Conservation (phyloP, 1,284 basidiomycete genomes). For the Dichomitus squalens region DNA sequence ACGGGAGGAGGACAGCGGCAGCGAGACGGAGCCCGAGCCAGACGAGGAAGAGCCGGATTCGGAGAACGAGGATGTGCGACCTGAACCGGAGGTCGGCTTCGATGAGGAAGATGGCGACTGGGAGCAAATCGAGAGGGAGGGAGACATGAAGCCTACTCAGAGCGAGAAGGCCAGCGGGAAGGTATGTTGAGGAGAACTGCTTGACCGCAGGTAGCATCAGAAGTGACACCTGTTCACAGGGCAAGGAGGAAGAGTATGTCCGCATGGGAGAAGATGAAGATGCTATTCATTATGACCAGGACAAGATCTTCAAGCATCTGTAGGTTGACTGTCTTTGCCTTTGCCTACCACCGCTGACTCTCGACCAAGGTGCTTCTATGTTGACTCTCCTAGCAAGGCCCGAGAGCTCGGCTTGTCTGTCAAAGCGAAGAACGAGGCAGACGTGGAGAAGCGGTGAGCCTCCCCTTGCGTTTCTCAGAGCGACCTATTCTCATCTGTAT, state of each 20-base stretch:
- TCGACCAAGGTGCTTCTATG: slow-evolving; percentile 73
- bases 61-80: slow-evolving; percentile 42
- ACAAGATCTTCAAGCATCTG: slow-evolving; percentile 80
- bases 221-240: background rate
- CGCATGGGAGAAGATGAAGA: slow-evolving; percentile 68
- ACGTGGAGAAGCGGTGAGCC: slow-evolving; percentile 54
- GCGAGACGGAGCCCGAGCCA: slow-evolving; percentile 65
- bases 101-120: slow-evolving; percentile 21
- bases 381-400: slow-evolving; percentile 82
- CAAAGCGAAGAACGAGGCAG: slow-evolving; percentile 55
- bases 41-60: slow-evolving; percentile 54
- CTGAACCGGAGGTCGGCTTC: slow-evolving; percentile 19
- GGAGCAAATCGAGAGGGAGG: slow-evolving; percentile 16
- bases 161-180: background rate
- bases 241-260: slow-evolving; percentile 14
- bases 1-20: slow-evolving; percentile 49
- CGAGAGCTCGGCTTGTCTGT: slow-evolving; percentile 58
- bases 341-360: too few relatives aligned
- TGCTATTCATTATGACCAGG: slow-evolving; percentile 77
- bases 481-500: background rate
- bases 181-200: background rate
- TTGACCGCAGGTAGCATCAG: background rate
- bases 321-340: slow-evolving; percentile 37
- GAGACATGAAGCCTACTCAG: background rate
- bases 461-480: background rate